A percentile compares a stretch with the other conserved stretches of the same genome.
Evolutionary conservation across 257 asterid genomes (phyloP).

Genomic region (Galeopsis tetrahit): DNA sequence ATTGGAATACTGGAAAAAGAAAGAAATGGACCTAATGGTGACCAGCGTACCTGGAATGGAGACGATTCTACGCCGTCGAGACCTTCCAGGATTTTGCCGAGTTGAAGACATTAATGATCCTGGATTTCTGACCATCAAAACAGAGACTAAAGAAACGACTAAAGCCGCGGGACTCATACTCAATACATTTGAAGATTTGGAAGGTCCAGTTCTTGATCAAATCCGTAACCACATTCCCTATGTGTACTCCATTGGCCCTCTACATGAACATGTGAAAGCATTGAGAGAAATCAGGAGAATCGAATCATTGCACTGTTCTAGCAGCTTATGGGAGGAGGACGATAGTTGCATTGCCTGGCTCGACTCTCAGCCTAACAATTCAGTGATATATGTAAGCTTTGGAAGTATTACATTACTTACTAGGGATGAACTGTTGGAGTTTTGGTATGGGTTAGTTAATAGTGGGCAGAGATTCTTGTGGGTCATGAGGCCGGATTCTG

Average conservation of each 20-base stretch:
- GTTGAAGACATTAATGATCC: slow-evolving; percentile 34
- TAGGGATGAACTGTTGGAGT: slow-evolving; percentile 38
- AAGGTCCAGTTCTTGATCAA: slow-evolving; percentile 47
- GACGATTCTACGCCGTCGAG: slow-evolving; percentile 33
- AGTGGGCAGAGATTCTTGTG: slow-evolving; percentile 38
- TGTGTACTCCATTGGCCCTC: slow-evolving; percentile 57
- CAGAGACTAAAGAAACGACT: slow-evolving; percentile 40
- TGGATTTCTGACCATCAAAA: slow-evolving; percentile 12
- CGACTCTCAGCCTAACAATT: slow-evolving; percentile 40
- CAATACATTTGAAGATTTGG: slow-evolving; percentile 68
- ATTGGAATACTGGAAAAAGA: slow-evolving; percentile 30
- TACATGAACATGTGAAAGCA: slow-evolving; percentile 48
- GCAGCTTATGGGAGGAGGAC: slow-evolving; percentile 48
- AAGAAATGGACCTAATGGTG: slow-evolving; percentile 44
- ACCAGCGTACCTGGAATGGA: slow-evolving; percentile 43
- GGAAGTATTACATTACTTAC: slow-evolving; percentile 40
- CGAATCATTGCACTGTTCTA: slow-evolving; percentile 31
- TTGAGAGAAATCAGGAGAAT: slow-evolving; percentile 1
- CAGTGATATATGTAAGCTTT: slow-evolving; percentile 45
- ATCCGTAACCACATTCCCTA: slow-evolving; percentile 51
- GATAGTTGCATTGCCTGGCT: slow-evolving; percentile 44
- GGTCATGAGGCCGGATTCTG: slow-evolving; percentile 44
- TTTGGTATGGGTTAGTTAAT: slow-evolving; percentile 26
- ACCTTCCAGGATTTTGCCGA: slow-evolving; percentile 29
- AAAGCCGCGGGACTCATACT: slow-evolving; percentile 53